Evolutionary conservation across 768 basidiomycete genomes (phyloP), one percentile per base, ranked within the genome.

Genomic region (Lentinus brumalis): DNA sequence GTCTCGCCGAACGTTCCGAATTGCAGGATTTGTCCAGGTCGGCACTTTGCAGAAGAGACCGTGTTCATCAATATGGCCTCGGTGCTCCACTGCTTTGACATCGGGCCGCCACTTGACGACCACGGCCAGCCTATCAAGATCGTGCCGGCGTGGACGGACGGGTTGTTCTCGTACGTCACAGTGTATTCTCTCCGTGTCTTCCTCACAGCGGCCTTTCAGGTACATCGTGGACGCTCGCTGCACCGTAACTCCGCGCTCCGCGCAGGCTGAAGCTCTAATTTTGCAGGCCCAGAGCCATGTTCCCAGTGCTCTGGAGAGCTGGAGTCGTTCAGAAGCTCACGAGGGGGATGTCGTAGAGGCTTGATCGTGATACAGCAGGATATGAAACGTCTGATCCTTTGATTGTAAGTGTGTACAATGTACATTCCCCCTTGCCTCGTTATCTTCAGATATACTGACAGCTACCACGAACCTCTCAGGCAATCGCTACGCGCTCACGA

Each of bases 21-120:
- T 12, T 6, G 7, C 45, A 60, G 65, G 55, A 47, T 59, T 14
- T 67, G 66, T 35, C 52, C 65, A 11, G 65, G 65, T 7, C 50
- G 56, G n/a, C 31, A 60, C 35, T 59, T 64, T 18, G 62, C 59
- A 9, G n/a, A 42, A 7, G 38, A 18, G 2, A 16, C 51, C 3
- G 42, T 66, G 30, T 61, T 57, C 52, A 35, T 66, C 49, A 52
- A 45, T 31, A 57, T 64, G 29, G 57, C 66, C 1, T 59, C 57
- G 6, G 30, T 59, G 10, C 38, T 64, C n/a, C 49, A 50, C 14
- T 32, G 35, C 2, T 63, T 63, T 38, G 50, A 63, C 41, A 59
- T 65, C 21, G 30, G 35, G 1, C 45, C 49, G 11, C 35, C 64
- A 1, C 15, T 63, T 0, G 61, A 63, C 32, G 61, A 50, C 18